These are phyloP conservation scores for Tolypocladium endophyticum DNA, from an alignment of 2,329 filamentous ascomycete genomes.

Conservation along the genomic window DNA sequence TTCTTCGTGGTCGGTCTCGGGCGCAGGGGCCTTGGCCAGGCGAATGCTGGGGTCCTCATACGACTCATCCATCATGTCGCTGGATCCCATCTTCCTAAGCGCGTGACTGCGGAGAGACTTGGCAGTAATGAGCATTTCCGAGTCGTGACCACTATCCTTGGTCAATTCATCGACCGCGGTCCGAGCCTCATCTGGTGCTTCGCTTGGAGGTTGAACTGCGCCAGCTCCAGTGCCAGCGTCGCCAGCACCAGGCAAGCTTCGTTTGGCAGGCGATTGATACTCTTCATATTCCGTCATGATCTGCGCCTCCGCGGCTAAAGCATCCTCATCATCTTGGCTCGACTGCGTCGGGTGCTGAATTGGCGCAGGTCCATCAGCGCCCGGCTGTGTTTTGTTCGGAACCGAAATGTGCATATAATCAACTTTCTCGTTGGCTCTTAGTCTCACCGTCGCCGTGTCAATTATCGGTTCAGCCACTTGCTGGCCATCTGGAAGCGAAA, in stretches of 20 bases:
- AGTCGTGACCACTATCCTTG: slow-evolving; percentile 4
- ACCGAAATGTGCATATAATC: neutral
- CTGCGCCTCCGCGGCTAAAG: slow-evolving; percentile 9
- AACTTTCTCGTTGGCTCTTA: neutral
- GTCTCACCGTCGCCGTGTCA: neutral
- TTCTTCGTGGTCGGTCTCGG: neutral
- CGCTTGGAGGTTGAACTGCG: neutral
- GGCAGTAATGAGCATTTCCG: slow-evolving; percentile 15
- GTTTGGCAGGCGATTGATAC: neutral
- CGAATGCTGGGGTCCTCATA: slow-evolving; percentile 17
- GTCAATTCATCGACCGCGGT: slow-evolving; percentile 2
- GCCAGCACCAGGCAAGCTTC: neutral
- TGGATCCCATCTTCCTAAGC: slow-evolving; percentile 12
- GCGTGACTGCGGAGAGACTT: slow-evolving; percentile 19
- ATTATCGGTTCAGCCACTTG: neutral
- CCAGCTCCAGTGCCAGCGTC: neutral
- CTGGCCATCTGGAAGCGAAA: neutral
- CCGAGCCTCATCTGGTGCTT: slow-evolving; percentile 4
- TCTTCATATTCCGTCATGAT: slow-evolving; percentile 10
- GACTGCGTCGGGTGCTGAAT: neutral
- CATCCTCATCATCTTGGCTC: neutral
- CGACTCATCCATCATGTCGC: slow-evolving; percentile 10
- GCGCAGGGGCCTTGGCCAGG: slow-evolving; percentile 12
- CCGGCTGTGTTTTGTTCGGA: neutral
- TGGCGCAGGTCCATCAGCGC: neutral